Conservation (phyloP, 2,329 filamentous ascomycete genomes). For the Chlorencoelia australis region DNA sequence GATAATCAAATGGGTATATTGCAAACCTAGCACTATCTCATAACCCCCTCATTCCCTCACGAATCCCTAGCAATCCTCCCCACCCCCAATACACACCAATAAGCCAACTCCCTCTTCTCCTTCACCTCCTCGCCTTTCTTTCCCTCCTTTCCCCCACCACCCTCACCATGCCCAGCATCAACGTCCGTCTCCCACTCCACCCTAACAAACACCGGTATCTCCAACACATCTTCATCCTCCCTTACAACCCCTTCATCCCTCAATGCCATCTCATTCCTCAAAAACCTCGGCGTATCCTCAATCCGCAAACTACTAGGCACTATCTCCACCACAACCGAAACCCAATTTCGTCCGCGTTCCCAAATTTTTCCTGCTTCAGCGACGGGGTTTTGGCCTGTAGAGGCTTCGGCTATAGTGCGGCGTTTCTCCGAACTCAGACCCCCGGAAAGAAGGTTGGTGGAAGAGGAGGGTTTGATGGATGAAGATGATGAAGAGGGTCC, state of each 20-base stretch:
- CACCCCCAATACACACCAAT: slow-evolving; percentile 88
- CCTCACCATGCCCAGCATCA: slow-evolving; percentile 45
- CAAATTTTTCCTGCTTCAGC: slow-evolving; percentile 92
- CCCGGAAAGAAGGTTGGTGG: too few species aligned
- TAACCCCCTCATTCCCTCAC: too few species aligned
- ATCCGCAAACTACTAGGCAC: slow-evolving; percentile 42
- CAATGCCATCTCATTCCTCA: slow-evolving; percentile 26
- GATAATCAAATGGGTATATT: neutral
- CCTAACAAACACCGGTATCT: slow-evolving; percentile 90
- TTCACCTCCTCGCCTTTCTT: slow-evolving; percentile 48
- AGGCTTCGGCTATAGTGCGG: neutral
- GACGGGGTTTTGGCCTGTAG: too few species aligned
- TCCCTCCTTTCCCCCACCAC: slow-evolving; percentile 25
- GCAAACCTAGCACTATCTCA: neutral
- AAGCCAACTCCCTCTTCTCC: slow-evolving; percentile 81
- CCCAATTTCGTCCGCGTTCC: slow-evolving; percentile 90
- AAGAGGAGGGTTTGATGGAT: neutral
- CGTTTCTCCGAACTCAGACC: too few species aligned
- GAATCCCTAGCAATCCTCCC: slow-evolving; percentile 80
- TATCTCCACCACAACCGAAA: slow-evolving; percentile 85
- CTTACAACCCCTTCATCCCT: slow-evolving; percentile 48
- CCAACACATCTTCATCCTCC: slow-evolving; percentile 36
- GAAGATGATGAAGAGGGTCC: slow-evolving; percentile 1
- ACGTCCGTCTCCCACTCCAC: slow-evolving; percentile 80
- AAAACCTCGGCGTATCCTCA: slow-evolving; percentile 15